phyloP scores from a whole-genome alignment of 495 filamentous ascomycete genomes.

The Xylaria palmicola region DNA sequence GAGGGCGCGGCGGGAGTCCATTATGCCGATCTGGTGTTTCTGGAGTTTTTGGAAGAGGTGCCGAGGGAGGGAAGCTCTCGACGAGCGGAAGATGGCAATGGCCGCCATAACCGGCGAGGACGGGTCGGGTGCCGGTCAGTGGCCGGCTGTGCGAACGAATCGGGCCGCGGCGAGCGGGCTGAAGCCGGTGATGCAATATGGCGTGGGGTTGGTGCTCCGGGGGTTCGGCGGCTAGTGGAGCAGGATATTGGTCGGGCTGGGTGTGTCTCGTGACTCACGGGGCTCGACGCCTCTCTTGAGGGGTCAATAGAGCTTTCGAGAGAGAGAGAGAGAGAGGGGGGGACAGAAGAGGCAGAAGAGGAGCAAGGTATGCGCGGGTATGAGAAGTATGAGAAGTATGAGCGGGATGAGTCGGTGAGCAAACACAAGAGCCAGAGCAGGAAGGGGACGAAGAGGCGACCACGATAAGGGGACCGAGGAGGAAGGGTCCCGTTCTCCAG shows the following conservation, averaged over 20 bases:
- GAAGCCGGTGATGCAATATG: conserved; percentile 11
- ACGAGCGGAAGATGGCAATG: conserved; percentile 35
- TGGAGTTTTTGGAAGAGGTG: conserved; percentile 21
- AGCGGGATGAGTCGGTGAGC: too few relatives aligned
- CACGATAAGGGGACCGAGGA: neutral
- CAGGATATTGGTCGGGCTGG: neutral
- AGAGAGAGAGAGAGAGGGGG: neutral
- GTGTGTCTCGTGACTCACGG: neutral
- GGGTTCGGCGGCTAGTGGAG: conserved; percentile 4
- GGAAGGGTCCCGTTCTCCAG: neutral
- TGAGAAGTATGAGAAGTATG: too few relatives aligned
- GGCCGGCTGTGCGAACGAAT: neutral
- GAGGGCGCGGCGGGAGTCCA: conserved; percentile 48
- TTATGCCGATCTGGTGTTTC: conserved; percentile 19
- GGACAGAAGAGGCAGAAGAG: neutral
- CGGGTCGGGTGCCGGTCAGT: neutral
- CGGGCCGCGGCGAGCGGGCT: neutral
- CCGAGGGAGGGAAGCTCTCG: conserved; percentile 35
- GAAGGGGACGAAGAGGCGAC: too few relatives aligned
- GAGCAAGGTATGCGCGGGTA: neutral
- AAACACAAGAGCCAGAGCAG: neutral
- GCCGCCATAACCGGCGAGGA: conserved; percentile 35
- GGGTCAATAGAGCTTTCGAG: neutral
- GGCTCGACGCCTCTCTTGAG: neutral
- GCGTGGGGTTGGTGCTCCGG: conserved; percentile 2